These are phyloP conservation scores for Digitaria exilis DNA, from an alignment of 202 grass and related monocot genomes.

Conservation along the genomic window DNA sequence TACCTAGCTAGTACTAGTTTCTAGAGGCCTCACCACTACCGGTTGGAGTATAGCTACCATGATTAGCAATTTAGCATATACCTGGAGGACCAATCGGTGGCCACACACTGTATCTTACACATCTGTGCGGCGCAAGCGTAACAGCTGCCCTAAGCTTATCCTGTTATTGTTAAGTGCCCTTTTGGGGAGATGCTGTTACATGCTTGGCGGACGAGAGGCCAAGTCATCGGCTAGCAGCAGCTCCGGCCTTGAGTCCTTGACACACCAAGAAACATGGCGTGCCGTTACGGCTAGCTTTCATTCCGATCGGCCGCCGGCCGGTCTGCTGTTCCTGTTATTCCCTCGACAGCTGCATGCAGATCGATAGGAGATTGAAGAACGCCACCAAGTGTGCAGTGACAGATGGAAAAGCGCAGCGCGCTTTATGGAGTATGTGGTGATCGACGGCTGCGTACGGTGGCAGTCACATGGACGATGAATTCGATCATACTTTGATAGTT, in stretches of 20 bases:
- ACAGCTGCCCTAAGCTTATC: conserved; percentile 50
- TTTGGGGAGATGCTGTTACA: conserved; percentile 41
- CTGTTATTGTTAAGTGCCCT: conserved; percentile 55
- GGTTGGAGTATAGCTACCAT: conserved; percentile 21
- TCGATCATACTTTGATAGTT: background rate
- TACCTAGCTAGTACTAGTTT: conserved; percentile 45
- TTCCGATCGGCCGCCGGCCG: conserved; percentile 22
- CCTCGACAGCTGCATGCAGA: background rate
- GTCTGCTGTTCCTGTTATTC: conserved; percentile 39
- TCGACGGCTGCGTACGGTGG: conserved; percentile 24
- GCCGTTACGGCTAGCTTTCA: conserved; percentile 60
- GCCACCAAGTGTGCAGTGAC: conserved; percentile 17
- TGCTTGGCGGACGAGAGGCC: conserved; percentile 31
- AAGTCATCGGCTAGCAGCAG: conserved; percentile 27
- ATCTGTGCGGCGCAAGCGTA: conserved; percentile 38
- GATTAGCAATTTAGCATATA: conserved; percentile 33
- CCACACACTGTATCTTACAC: conserved; percentile 40
- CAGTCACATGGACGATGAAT: conserved; percentile 47
- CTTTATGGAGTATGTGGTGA: conserved; percentile 46
- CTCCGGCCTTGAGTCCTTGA: background rate
- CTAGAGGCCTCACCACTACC: conserved; percentile 10
- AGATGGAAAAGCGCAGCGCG: conserved; percentile 37
- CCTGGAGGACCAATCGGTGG: conserved; percentile 29
- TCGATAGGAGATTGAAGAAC: background rate
- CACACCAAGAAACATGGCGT: conserved; percentile 58